phyloP scores from a whole-genome alignment of 1,284 basidiomycete species.

The Vanrija humicola region DNA sequence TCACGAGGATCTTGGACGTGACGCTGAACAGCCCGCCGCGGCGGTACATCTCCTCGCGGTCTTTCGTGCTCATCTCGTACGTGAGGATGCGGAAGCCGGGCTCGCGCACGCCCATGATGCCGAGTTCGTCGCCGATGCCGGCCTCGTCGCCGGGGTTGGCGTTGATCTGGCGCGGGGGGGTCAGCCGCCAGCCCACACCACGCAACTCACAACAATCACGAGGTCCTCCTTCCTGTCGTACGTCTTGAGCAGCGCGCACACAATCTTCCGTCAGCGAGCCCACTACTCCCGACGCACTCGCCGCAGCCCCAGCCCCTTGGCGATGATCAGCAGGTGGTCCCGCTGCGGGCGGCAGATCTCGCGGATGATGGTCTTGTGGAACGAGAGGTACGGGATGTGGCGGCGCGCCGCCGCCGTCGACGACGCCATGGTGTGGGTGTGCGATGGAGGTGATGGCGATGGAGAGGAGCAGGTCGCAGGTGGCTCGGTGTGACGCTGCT shows the following conservation, averaged over 20 bases:
- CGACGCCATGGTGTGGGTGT: not conserved
- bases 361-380: slow-evolving; percentile 50
- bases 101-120: slow-evolving; percentile 81
- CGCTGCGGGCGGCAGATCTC: slow-evolving; percentile 59
- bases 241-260: slow-evolving; percentile 83
- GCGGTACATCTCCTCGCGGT: slow-evolving; percentile 78
- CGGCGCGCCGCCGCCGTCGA: slow-evolving; percentile 13
- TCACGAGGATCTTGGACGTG: slow-evolving; percentile 88
- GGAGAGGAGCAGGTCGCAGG: too few relatives aligned
- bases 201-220: slow-evolving; percentile 63
- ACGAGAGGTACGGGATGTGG: slow-evolving; percentile 49
- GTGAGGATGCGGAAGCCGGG: slow-evolving; percentile 80
- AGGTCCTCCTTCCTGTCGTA: slow-evolving; percentile 85
- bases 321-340: slow-evolving; percentile 77
- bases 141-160: slow-evolving; percentile 81
- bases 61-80: slow-evolving; percentile 76
- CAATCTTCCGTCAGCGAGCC: slow-evolving; percentile 50
- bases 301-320: slow-evolving; percentile 79
- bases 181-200: not conserved
- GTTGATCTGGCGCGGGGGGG: slow-evolving; percentile 57
- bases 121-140: slow-evolving; percentile 86
- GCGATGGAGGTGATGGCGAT: not conserved
- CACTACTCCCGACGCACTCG: slow-evolving; percentile 37
- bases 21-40: slow-evolving; percentile 85
- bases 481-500: too few relatives aligned